Conservation (phyloP, 75 land plant genomes). For the Sequoiadendron giganteum region DNA sequence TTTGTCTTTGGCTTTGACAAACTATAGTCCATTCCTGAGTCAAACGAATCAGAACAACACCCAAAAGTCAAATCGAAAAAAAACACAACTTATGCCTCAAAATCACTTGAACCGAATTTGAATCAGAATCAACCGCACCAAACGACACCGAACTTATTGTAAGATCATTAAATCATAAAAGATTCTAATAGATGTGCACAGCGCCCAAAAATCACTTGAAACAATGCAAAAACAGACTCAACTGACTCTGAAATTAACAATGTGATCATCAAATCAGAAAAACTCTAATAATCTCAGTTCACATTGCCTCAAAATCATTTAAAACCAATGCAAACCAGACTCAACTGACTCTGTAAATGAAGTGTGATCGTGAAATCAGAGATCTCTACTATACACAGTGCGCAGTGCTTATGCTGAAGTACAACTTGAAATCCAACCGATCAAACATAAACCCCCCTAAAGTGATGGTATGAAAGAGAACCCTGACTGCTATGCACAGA, state of each 20-base stretch:
- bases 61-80: not conserved
- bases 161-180: not conserved
- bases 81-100: not conserved
- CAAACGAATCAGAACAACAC: not conserved
- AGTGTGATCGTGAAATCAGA: not conserved
- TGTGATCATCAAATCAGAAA: no score
- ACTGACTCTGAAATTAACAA: not conserved
- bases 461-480: not conserved
- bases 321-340: not conserved
- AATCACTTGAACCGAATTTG: not conserved
- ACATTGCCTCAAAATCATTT: not conserved
- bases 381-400: no score
- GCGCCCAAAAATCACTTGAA: not conserved
- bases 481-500: not conserved
- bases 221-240: not conserved
- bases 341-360: not conserved
- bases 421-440: not conserved
- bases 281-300: no score
- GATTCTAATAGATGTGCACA: not conserved
- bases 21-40: slow-evolving; percentile 44
- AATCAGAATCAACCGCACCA: not conserved
- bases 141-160: not conserved
- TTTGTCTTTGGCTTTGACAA: slow-evolving; percentile 35
- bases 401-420: not conserved
- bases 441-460: no score